Evolutionary conservation across 2,329 filamentous ascomycete genomes (phyloP), one percentile per base, ranked within the genome.

Genomic region (Chaetomiaceae sp.): DNA sequence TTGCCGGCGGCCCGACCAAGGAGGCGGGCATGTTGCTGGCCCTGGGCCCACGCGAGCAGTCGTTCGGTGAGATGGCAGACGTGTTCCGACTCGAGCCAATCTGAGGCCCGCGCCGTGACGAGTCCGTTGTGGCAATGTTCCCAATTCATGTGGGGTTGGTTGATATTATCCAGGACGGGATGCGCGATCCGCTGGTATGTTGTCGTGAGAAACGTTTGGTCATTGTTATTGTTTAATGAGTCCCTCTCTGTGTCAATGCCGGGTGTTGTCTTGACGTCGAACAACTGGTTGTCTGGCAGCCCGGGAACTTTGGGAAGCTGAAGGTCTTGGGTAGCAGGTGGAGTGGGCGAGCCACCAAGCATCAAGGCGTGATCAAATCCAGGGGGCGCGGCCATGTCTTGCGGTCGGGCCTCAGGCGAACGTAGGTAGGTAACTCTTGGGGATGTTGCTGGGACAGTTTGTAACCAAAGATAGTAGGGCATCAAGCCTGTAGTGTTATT

Each of bases 71-170:
- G 44, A 6, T 44, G n/a, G 36, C 38, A 49, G 20, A 55, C 5
- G 1, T 54, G 23, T 7, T 40, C 33, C 1, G 5, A 29, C 1
- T 19, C 22, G 20, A 54, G 15, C 15, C 25, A 51, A 1, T 34
- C 22, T 2, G 5, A 1, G 3, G 14, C 1, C 11, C 55, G 37
- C 4, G 31, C 33, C 0, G 7, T 12, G 2, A 4, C 19, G 22
- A 57, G 39, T 3, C 47, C 55, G 12, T 57, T 52, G 29, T 57
- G 48, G n/a, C 50, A 47, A 11, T 19, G 6, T 4, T 6, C 3
- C 43, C 36, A 53, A 14, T n/a, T 29, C 1, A 12, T 1, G 11
- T 3, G n/a, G 1, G 19, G 3, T 27, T n/a, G 33, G 1, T 2
- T 2, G 9, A 12, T n/a, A n/a, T 15, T 7, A 15, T 53, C 51